These are phyloP conservation scores for Fraxinus greggii DNA, from an alignment of 305 asterid genomes.

Conservation along the genomic window DNA sequence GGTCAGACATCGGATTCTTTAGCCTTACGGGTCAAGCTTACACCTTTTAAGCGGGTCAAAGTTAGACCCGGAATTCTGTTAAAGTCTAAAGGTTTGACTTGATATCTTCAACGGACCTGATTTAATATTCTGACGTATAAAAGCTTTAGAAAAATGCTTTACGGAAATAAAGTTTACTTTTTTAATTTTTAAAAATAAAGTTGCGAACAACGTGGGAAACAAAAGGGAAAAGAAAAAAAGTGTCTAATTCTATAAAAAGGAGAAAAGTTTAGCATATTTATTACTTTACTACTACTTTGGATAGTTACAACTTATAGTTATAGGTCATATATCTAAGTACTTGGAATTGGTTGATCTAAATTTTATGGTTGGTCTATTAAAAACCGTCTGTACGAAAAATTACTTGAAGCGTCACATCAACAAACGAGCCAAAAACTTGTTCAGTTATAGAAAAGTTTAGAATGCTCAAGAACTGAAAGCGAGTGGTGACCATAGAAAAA, in stretches of 20 bases:
- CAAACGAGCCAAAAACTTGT: neutral
- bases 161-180: neutral
- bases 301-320: neutral
- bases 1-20: conserved; percentile 30
- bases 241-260: conserved; percentile 44
- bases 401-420: neutral
- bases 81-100: conserved; percentile 64
- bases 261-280: conserved; percentile 11
- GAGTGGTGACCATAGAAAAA: neutral
- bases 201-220: conserved; percentile 48
- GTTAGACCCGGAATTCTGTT: conserved; percentile 24
- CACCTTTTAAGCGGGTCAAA: conserved; percentile 31
- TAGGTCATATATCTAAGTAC: neutral
- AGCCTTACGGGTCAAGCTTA: conserved; percentile 38
- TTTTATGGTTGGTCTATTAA: neutral
- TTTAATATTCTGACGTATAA: conserved; percentile 19
- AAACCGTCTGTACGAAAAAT: no score
- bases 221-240: conserved; percentile 54
- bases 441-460: neutral
- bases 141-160: conserved; percentile 38
- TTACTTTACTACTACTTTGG: neutral
- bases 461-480: neutral
- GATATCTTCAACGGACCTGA: conserved; percentile 36
- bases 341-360: neutral
- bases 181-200: conserved; percentile 33